These are phyloP conservation scores for Thraustochytrium striatum DNA, from an alignment of 352 stramenopile genomes.

Conservation along the genomic window DNA sequence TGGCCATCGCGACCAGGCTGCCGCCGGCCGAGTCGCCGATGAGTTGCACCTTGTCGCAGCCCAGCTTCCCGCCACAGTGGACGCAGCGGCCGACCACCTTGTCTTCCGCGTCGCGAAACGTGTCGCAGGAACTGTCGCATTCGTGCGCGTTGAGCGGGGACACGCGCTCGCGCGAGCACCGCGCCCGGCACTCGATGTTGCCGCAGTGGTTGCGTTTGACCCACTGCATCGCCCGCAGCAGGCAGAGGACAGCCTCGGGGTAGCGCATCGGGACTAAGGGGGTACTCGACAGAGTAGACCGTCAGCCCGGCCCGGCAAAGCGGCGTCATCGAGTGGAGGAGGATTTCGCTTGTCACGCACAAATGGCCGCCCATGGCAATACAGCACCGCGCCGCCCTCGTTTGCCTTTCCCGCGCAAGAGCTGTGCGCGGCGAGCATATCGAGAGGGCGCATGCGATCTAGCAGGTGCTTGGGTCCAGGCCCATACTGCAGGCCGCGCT, in stretches of 20 bases:
- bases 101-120: background rate
- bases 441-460: conserved; percentile 5
- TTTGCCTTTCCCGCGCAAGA: background rate
- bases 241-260: conserved; percentile 9
- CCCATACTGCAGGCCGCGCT: conserved; percentile 3
- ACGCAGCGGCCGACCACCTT: background rate
- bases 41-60: conserved; percentile 31
- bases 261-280: conserved; percentile 36
- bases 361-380: conserved; percentile 43
- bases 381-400: background rate
- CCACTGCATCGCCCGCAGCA: conserved; percentile 19
- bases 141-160: background rate
- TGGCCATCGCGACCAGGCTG: conserved; percentile 39
- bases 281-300: conserved; percentile 42
- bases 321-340: conserved; percentile 42
- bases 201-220: background rate
- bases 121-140: background rate
- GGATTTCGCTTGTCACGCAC: conserved; percentile 21
- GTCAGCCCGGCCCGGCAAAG: conserved; percentile 3
- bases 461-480: background rate
- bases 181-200: background rate
- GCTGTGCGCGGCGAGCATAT: background rate
- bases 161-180: background rate
- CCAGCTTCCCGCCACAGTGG: background rate
- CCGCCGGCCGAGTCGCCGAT: conserved; percentile 45